phyloP scores from a whole-genome alignment of 164 flowering plant species.

The Piper betle region DNA sequence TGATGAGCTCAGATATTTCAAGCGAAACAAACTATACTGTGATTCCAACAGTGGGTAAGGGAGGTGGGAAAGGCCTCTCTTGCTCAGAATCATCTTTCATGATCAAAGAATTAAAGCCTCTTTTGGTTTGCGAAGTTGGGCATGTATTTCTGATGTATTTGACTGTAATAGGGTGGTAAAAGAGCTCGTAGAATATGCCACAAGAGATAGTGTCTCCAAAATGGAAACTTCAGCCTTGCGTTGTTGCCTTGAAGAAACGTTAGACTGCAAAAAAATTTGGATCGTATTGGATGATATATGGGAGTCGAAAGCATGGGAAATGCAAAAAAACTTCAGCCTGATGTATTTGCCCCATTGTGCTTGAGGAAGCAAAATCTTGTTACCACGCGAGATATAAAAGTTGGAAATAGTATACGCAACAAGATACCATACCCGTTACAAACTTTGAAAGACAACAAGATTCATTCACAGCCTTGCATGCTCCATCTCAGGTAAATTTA shows the following conservation, averaged over 20 bases:
- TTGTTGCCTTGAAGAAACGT: neutral
- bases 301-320: neutral
- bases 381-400: no score
- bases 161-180: no score
- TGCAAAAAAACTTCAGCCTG: no score
- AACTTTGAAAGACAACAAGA: neutral
- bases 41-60: slow-evolving; percentile 1
- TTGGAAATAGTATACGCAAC: no score
- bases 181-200: neutral
- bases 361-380: slow-evolving; percentile 6
- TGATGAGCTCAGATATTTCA: neutral
- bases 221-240: no score
- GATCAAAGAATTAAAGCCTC: no score
- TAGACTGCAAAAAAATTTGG: neutral
- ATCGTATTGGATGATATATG: neutral
- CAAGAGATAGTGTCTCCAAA: no score
- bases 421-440: no score
- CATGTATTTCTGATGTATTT: neutral
- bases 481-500: no score
- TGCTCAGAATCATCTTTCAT: neutral
- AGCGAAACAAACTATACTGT: neutral
- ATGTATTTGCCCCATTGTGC: neutral
- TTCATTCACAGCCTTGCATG: no score
- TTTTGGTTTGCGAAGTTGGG: neutral
- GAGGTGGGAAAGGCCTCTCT: neutral